Conservation (phyloP, 345 rosid species). For the Diplotaxis tenuifolia region DNA sequence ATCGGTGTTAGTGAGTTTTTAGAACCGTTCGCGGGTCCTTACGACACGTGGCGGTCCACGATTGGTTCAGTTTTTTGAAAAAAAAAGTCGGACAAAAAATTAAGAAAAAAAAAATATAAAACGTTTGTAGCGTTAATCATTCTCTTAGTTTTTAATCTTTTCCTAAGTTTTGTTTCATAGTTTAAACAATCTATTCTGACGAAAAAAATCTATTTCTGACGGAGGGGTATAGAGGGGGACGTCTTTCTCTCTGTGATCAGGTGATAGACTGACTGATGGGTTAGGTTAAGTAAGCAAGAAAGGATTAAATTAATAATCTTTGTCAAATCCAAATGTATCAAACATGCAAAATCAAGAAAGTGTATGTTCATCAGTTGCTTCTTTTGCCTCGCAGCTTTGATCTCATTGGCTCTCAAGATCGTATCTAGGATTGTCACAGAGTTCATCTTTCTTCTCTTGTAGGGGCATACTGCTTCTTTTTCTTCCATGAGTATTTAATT, state of each 20-base stretch:
- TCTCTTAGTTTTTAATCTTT: background rate
- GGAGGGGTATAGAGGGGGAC: background rate
- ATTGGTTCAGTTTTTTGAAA: too few relatives aligned
- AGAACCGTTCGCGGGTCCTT: too few relatives aligned
- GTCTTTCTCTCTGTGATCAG: background rate
- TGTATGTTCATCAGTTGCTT: constrained; percentile 25
- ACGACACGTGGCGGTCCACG: too few relatives aligned
- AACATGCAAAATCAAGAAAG: constrained; percentile 22
- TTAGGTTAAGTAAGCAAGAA: constrained; percentile 27
- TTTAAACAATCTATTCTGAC: background rate
- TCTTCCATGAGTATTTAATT: constrained; percentile 18
- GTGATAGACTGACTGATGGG: background rate
- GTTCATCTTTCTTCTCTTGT: constrained; percentile 15
- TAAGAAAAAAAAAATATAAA: too few relatives aligned
- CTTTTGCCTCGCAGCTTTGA: constrained; percentile 26
- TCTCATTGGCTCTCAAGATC: constrained; percentile 33
- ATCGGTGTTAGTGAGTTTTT: too few relatives aligned
- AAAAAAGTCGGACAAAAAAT: too few relatives aligned
- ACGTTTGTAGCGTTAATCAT: too few relatives aligned
- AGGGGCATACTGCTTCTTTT: constrained; percentile 18
- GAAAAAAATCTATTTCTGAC: background rate
- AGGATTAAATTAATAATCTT: constrained; percentile 19
- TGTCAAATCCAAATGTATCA: constrained; percentile 32
- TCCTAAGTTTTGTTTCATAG: background rate
- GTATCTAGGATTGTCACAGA: constrained; percentile 38